Evolutionary conservation across 2,329 filamentous ascomycete species (phyloP).

Genomic region (Cladosporium velox): DNA sequence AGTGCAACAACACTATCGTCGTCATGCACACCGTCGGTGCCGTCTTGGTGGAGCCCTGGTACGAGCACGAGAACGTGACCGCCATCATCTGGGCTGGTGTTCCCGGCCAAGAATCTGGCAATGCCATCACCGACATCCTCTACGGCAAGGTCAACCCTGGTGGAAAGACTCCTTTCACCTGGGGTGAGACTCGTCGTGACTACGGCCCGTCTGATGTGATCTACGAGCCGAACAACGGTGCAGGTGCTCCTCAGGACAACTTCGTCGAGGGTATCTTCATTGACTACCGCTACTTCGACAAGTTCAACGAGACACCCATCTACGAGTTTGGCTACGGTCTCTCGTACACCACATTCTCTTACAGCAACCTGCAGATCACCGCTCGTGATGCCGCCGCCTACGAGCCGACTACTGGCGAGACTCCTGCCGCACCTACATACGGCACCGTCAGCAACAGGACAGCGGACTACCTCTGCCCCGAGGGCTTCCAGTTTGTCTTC

Average conservation of each 20-base stretch:
- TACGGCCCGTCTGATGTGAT: conserved; percentile 67
- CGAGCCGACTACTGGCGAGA: conserved; percentile 62
- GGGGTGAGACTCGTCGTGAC: conserved; percentile 66
- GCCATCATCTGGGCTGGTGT: conserved; percentile 81
- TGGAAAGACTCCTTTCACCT: conserved; percentile 70
- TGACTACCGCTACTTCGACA: conserved; percentile 77
- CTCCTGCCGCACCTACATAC: conserved; percentile 63
- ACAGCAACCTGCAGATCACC: conserved; percentile 65
- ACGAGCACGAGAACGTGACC: conserved; percentile 74
- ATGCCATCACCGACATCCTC: conserved; percentile 77
- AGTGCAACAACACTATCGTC: conserved; percentile 87
- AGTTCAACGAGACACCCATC: conserved; percentile 63
- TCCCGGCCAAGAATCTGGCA: conserved; percentile 81
- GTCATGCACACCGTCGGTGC: conserved; percentile 83
- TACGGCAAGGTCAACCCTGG: conserved; percentile 78
- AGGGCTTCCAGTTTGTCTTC: conserved; percentile 53
- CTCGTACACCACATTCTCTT: conserved; percentile 76
- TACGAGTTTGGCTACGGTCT: conserved; percentile 83
- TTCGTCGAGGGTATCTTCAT: conserved; percentile 80
- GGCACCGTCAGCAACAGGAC: conserved; percentile 65
- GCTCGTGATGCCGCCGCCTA: conserved; percentile 56
- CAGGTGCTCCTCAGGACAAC: conserved; percentile 67
- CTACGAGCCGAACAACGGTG: conserved; percentile 69
- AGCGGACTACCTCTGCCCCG: conserved; percentile 69
- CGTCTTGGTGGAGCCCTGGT: conserved; percentile 74